phyloP scores from a whole-genome alignment of 2,329 filamentous ascomycete genomes.

The Ceratocystiopsis brevicomis region DNA sequence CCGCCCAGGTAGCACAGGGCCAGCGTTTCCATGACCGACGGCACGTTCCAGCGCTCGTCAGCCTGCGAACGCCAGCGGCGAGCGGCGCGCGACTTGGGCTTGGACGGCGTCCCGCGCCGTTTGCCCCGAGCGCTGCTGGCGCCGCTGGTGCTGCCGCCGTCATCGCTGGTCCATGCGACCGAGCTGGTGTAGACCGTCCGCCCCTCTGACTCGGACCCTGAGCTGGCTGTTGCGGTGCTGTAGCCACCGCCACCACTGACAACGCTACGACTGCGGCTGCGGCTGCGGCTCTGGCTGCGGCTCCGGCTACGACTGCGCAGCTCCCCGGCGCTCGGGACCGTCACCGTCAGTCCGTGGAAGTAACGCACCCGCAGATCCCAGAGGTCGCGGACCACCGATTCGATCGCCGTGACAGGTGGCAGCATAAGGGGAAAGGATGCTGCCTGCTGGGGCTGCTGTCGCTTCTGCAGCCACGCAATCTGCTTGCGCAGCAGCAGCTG shows the following conservation, averaged over 20 bases:
- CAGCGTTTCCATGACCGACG: constrained; percentile 55
- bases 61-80: constrained; percentile 26
- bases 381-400: constrained; percentile 62
- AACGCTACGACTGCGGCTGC: constrained; percentile 4
- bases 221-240: neutral
- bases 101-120: constrained; percentile 7
- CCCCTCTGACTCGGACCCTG: constrained; percentile 3
- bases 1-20: constrained; percentile 64
- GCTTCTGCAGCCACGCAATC: constrained; percentile 47
- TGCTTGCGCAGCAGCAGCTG: constrained; percentile 77
- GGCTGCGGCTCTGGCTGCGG: constrained; percentile 8
- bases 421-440: neutral
- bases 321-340: constrained; percentile 12
- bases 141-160: neutral
- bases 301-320: constrained; percentile 2
- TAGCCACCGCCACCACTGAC: no score
- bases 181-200: constrained; percentile 8
- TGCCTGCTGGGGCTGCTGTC: constrained; percentile 30
- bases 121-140: constrained; percentile 11
- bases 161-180: constrained; percentile 2
- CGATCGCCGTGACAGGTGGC: constrained; percentile 42
- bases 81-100: constrained; percentile 12
- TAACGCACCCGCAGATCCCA: constrained; percentile 53
- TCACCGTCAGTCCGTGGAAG: constrained; percentile 35
- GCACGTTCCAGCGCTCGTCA: constrained; percentile 33